Conservation (phyloP, 1,284 basidiomycete genomes). For the Cryptococcus wingfieldii region DNA sequence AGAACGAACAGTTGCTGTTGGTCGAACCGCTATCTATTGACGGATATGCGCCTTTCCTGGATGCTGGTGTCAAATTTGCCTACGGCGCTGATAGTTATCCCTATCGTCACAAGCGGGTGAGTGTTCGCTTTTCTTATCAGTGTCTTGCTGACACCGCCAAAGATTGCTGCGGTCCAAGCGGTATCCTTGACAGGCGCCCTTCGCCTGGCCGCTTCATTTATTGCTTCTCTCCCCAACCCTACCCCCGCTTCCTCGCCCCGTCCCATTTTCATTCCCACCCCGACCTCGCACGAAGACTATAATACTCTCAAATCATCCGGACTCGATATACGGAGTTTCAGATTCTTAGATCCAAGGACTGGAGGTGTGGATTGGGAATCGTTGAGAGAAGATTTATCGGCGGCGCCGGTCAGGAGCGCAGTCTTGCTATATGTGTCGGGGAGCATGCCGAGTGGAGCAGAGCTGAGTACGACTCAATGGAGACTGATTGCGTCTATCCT, state of each 20-base stretch:
- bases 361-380: conserved; percentile 80
- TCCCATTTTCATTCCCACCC: conserved; percentile 34
- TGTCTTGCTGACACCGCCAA: neutral
- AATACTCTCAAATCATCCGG: conserved; percentile 38
- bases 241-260: conserved; percentile 11
- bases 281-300: conserved; percentile 40
- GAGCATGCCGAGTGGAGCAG: conserved; percentile 93
- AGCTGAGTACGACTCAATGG: conserved; percentile 89
- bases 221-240: conserved; percentile 60
- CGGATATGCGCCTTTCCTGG: conserved; percentile 42
- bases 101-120: conserved; percentile 57
- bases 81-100: conserved; percentile 60
- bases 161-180: conserved; percentile 64
- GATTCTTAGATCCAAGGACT: conserved; percentile 83
- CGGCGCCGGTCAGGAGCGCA: conserved; percentile 64
- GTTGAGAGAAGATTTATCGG: conserved; percentile 57
- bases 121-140: neutral
- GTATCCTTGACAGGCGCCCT: conserved; percentile 95
- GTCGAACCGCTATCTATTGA: conserved; percentile 38
- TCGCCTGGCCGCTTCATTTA: conserved; percentile 84
- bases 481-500: conserved; percentile 54
- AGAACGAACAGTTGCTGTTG: conserved; percentile 25
- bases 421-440: conserved; percentile 91
- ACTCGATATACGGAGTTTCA: conserved; percentile 38
- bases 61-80: conserved; percentile 36